A percentile compares a stretch with the other conserved stretches of the same genome.
Conservation (phyloP, 345 rosid genomes). For the Boechera retrofracta region DNA sequence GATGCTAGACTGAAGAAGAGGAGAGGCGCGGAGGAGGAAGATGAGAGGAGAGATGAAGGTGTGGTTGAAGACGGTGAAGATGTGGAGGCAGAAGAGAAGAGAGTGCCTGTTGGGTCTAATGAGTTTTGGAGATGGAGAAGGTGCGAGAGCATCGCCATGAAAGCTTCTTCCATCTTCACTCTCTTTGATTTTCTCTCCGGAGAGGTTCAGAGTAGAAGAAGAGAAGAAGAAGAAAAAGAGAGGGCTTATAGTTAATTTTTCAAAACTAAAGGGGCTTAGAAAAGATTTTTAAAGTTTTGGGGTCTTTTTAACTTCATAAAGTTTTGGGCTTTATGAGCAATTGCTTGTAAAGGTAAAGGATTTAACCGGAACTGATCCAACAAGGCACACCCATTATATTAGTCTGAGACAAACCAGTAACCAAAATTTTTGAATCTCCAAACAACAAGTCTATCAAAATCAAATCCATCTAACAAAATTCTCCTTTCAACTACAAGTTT, state of each 20-base stretch:
- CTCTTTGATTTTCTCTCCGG: conserved; percentile 14
- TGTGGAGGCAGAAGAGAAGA: conserved; percentile 61
- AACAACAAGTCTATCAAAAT: conserved; percentile 41
- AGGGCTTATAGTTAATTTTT: not conserved
- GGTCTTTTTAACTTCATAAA: no score
- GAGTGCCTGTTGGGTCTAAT: conserved; percentile 69
- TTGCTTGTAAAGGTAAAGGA: not conserved
- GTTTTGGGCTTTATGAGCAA: not conserved
- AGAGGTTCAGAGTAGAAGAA: not conserved
- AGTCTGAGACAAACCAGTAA: conserved; percentile 36
- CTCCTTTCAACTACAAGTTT: conserved; percentile 37
- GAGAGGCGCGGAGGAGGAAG: conserved; percentile 63
- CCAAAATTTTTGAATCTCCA: conserved; percentile 36
- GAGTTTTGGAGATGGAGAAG: conserved; percentile 93
- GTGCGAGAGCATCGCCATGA: conserved; percentile 84
- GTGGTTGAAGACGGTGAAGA: conserved; percentile 51
- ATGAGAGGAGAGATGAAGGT: conserved; percentile 54
- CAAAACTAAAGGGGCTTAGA: not conserved
- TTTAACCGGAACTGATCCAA: conserved; percentile 20
- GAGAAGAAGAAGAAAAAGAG: not conserved
- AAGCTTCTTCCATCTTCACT: conserved; percentile 77
- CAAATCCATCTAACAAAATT: conserved; percentile 43
- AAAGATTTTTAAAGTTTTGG: not conserved
- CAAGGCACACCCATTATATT: conserved; percentile 32
- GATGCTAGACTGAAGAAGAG: conserved; percentile 66